Percentiles rank a stretch among this genome's conserved stretches.
Evolutionary conservation across 148 eudicot species (phyloP).

Genomic region (Tetragonia tetragonoides): DNA sequence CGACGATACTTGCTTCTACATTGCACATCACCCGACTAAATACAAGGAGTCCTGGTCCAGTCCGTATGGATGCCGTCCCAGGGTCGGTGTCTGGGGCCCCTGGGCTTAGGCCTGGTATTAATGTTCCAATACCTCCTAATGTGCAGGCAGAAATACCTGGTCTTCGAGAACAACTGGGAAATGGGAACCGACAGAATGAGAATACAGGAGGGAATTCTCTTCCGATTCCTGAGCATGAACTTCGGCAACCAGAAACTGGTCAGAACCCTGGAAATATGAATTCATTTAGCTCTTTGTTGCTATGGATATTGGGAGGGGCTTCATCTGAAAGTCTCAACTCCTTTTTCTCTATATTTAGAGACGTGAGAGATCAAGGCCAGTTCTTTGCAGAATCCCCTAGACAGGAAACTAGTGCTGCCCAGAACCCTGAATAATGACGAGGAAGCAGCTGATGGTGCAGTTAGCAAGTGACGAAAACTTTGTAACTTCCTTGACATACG

Average conservation of each 20-base stretch:
- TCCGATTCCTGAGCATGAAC: slow-evolving; percentile 44
- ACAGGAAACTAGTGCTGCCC: slow-evolving; percentile 41
- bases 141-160: slow-evolving; percentile 37
- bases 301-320: slow-evolving; percentile 91
- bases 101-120: slow-evolving; percentile 36
- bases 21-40: slow-evolving; percentile 88
- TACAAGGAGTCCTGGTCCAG: slow-evolving; percentile 49
- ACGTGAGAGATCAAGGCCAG: slow-evolving; percentile 78
- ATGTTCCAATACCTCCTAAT: slow-evolving; percentile 37
- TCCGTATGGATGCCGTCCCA: slow-evolving; percentile 32
- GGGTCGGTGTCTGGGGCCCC: slow-evolving; percentile 35
- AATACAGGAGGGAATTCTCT: slow-evolving; percentile 44
- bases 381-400: slow-evolving; percentile 51
- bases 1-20: slow-evolving; percentile 89
- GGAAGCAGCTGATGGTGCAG: slow-evolving; percentile 6
- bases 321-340: slow-evolving; percentile 90
- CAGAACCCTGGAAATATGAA: slow-evolving; percentile 76
- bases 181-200: slow-evolving; percentile 27
- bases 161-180: slow-evolving; percentile 36
- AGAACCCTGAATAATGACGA: slow-evolving; percentile 34
- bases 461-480: neutral
- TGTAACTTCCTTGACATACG: neutral
- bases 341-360: slow-evolving; percentile 83
- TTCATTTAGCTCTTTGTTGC: slow-evolving; percentile 80
- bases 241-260: slow-evolving; percentile 56